Evolutionary conservation across 352 stramenopile species (phyloP).

Genomic region (Salisapilia sapeloensis): DNA sequence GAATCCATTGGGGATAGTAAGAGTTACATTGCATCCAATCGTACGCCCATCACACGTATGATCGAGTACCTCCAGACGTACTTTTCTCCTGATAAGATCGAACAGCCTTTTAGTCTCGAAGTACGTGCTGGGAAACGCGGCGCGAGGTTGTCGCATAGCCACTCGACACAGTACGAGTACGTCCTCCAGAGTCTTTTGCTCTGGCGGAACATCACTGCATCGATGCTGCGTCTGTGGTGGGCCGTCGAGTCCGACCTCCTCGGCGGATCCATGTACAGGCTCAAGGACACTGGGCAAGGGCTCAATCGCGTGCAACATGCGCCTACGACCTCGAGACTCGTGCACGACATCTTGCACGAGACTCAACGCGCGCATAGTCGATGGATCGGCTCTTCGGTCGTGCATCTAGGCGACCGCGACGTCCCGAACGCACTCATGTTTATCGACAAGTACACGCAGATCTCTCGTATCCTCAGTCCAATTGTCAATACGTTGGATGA

Average conservation of each 20-base stretch:
- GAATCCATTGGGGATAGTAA: conserved; percentile 37
- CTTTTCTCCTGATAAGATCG: conserved; percentile 25
- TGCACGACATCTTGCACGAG: conserved; percentile 27
- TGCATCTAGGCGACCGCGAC: conserved; percentile 90
- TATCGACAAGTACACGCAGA: conserved; percentile 93
- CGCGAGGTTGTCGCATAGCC: conserved; percentile 33
- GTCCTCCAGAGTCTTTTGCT: conserved; percentile 42
- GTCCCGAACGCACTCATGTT: conserved; percentile 92
- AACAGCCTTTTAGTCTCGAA: conserved; percentile 25
- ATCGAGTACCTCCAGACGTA: conserved; percentile 37
- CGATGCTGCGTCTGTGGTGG: conserved; percentile 49
- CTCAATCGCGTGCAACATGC: conserved; percentile 52
- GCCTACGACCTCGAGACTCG: conserved; percentile 27
- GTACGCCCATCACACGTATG: conserved; percentile 41
- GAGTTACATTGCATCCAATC: conserved; percentile 38
- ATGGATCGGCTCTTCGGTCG: conserved; percentile 82
- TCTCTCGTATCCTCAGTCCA: conserved; percentile 43
- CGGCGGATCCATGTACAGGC: conserved; percentile 24
- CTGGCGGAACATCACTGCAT: conserved; percentile 43
- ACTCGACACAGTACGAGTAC: conserved; percentile 43
- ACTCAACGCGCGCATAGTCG: conserved; percentile 21
- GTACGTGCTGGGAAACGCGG: conserved; percentile 42
- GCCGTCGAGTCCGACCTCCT: conserved; percentile 42
- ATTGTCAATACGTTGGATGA: conserved; percentile 42
- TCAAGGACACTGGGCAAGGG: conserved; percentile 44